Evolutionary conservation across 2,329 filamentous ascomycete species (phyloP).

Genomic region (Aphanoascus verrucosus): DNA sequence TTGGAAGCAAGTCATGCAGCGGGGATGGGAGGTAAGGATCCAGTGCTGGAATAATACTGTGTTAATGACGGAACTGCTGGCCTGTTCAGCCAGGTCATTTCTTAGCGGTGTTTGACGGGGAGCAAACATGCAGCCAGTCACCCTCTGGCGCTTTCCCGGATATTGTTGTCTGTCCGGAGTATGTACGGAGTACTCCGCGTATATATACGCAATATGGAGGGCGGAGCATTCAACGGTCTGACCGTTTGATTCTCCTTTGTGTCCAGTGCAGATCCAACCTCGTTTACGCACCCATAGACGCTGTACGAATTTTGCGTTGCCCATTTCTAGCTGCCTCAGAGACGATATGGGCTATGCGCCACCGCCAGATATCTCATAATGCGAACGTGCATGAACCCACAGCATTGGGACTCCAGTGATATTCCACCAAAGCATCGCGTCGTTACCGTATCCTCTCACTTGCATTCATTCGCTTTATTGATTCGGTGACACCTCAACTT

Average conservation of each 20-base stretch:
- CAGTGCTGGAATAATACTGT: neutral
- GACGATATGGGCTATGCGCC: neutral
- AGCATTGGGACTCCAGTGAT: constrained; percentile 6
- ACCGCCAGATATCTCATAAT: neutral
- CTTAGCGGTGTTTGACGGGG: neutral
- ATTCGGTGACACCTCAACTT: neutral
- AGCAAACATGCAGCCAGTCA: neutral
- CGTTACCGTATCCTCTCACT: neutral
- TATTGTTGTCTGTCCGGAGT: neutral
- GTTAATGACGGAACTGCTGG: neutral
- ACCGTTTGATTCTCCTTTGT: no score
- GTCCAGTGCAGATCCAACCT: constrained; percentile 2
- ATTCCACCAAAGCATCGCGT: neutral
- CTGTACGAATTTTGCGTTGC: neutral
- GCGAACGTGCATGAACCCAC: constrained; percentile 11
- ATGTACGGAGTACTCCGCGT: no score
- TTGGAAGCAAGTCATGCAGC: constrained; percentile 1
- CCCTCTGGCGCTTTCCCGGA: no score
- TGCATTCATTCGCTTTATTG: neutral
- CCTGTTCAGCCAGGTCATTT: neutral
- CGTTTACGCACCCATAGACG: constrained; percentile 2
- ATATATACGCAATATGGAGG: no score
- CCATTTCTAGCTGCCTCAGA: neutral
- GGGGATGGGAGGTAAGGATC: neutral
- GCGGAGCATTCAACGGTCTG: no score